Base-by-base conservation (phyloP, 148 eudicot species). In the Rhododendron ovatum region DNA sequence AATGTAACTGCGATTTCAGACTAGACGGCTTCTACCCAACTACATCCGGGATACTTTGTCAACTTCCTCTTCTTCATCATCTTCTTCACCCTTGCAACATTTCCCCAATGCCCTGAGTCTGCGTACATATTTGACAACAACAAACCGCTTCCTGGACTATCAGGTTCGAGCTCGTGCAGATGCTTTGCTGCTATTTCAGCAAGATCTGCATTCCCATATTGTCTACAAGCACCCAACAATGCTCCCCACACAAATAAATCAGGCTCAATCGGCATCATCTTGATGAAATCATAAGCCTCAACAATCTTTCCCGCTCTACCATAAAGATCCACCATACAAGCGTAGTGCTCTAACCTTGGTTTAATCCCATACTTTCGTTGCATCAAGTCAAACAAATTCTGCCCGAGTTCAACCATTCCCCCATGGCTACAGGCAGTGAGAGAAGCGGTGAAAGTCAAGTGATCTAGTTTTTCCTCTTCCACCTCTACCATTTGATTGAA, bases 171-270 rank as follows among this genome's bases (percentile, higher is more conserved):
- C 87, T 93, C 90, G 73, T 86, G 80, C 87, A 96, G 80, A 39
- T 89, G 88, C 78, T 89, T 84, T 26, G 94, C 97, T 10, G 99
- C 96, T 33, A 92, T 85, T 84, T 94, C 91, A 45, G 97, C 99
- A 14, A 95, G 87, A 87, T 92, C 94, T 8, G 95, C 85, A 22
- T 91, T 85, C 39, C 92, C 93, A 69, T 93, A 91, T 65, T 92
- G 91, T 69, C 86, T 94, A 84, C 97, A 94, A 24, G 95, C 95
- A 84, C 98, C 96, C 83, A 95, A 85, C 10, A 95, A 88, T 53
- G 97, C 97, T 73, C 97, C 98, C 98, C 98, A 95, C 17, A 92
- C 96, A 75, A 90, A 95, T 45, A 87, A 82, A 85, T 95, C 96
- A 53, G 94, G 94, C 84, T 91, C 91, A 77, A 90, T 86, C 0